Percentiles rank a stretch among this genome's conserved stretches.
phyloP scores from a whole-genome alignment of 2,329 filamentous ascomycete species.

The Beauveria caledonica region DNA sequence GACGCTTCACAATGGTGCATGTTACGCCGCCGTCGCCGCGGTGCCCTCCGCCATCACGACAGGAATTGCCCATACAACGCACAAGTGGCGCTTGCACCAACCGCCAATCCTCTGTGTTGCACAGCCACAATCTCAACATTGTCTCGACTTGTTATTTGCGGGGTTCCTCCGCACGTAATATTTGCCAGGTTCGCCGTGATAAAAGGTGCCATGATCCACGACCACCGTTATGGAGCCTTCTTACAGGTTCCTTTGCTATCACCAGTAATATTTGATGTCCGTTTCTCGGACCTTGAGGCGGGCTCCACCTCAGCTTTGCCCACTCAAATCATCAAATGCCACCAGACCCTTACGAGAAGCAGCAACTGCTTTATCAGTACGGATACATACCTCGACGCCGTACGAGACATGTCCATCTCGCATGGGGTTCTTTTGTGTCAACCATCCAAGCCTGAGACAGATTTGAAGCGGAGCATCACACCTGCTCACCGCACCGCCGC shows the following conservation, averaged over 20 bases:
- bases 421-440: background rate
- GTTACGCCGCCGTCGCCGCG: too few relatives aligned
- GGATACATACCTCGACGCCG: background rate
- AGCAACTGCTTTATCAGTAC: background rate
- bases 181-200: background rate
- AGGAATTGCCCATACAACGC: too few relatives aligned
- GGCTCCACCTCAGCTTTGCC: constrained; percentile 5
- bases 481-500: background rate
- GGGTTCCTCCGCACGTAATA: background rate
- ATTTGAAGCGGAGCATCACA: background rate
- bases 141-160: background rate
- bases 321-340: background rate
- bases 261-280: background rate
- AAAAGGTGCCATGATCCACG: background rate
- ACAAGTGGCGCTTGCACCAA: background rate
- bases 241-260: background rate
- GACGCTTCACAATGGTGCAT: too few relatives aligned
- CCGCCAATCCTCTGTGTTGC: background rate
- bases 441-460: background rate
- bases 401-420: constrained; percentile 1
- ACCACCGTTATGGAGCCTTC: background rate
- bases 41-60: too few relatives aligned
- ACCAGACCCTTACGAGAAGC: background rate
- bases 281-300: constrained; percentile 3
- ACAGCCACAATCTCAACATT: constrained; percentile 3